A percentile compares a stretch with the other conserved stretches of the same genome.
phyloP scores from a whole-genome alignment of 176 grass and related monocot genomes.

The Oryza longistaminata region DNA sequence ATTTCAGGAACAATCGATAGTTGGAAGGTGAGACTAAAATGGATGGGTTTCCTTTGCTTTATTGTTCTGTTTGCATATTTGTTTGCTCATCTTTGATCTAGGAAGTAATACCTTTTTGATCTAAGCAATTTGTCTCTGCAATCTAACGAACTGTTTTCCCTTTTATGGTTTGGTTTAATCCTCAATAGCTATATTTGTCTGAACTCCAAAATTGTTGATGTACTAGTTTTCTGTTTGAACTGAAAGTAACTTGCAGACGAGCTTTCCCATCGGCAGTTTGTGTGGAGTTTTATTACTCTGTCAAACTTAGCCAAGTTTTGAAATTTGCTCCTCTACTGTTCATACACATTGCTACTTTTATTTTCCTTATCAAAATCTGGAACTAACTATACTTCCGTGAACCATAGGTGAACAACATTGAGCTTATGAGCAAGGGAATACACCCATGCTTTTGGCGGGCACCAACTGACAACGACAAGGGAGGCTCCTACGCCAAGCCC shows the following conservation, averaged over 20 bases:
- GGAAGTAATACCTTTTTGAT: neutral
- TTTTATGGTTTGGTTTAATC: neutral
- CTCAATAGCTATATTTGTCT: neutral
- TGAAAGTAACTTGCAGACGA: neutral
- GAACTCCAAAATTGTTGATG: neutral
- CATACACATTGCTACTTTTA: neutral
- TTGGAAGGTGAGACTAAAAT: constrained; percentile 68
- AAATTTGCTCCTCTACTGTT: neutral
- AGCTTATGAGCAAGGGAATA: constrained; percentile 68
- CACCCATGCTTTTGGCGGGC: constrained; percentile 89
- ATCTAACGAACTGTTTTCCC: neutral
- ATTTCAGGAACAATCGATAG: constrained; percentile 79
- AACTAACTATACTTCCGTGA: constrained; percentile 1
- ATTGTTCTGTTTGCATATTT: neutral
- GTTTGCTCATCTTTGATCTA: neutral
- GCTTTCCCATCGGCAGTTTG: neutral
- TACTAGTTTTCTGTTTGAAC: neutral
- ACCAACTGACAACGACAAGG: constrained; percentile 93
- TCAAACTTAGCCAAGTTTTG: neutral
- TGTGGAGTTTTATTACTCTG: neutral
- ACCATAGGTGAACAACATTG: constrained; percentile 54
- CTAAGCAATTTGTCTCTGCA: neutral
- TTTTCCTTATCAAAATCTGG: neutral
- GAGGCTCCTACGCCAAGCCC: constrained; percentile 50
- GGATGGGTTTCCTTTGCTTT: neutral